A percentile compares a stretch with the other conserved stretches of the same genome.
phyloP scores from a whole-genome alignment of 140 eudicot genomes.

The Stevia rebaudiana region DNA sequence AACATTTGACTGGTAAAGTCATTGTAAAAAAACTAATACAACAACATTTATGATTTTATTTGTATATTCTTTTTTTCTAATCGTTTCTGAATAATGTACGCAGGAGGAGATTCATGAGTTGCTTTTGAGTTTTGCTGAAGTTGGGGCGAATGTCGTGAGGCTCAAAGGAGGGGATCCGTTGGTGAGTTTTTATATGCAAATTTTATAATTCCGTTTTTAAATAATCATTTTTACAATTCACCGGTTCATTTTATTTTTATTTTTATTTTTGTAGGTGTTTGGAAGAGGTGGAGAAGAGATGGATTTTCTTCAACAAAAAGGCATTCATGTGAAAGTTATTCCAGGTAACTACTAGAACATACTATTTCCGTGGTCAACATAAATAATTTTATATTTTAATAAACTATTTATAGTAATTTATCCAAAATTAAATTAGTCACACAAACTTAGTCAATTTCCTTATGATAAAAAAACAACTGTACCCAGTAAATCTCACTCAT shows the following conservation, averaged over 20 bases:
- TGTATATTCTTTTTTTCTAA: not conserved
- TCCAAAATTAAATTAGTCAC: constrained; percentile 12
- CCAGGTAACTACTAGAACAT: constrained; percentile 56
- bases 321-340: constrained; percentile 83
- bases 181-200: constrained; percentile 39
- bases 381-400: not conserved
- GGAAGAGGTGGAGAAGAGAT: constrained; percentile 99
- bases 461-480: constrained; percentile 30
- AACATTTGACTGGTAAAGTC: not conserved
- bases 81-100: constrained; percentile 3
- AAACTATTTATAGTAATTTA: not conserved
- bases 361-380: not conserved
- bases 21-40: not conserved
- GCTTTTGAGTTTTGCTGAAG: constrained; percentile 93
- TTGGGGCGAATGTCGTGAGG: constrained; percentile 89
- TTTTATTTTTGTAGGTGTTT: constrained; percentile 52
- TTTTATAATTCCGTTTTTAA: not conserved
- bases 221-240: not conserved
- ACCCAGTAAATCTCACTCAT: too few relatives aligned
- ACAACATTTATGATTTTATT: not conserved
- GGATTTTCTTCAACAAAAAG: constrained; percentile 93
- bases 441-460: constrained; percentile 59
- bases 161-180: constrained; percentile 97
- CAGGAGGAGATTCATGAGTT: constrained; percentile 97
- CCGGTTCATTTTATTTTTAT: not conserved